Evolutionary conservation across 2,329 filamentous ascomycete genomes (phyloP).

Genomic region (Pseudogymnoascus sp.): DNA sequence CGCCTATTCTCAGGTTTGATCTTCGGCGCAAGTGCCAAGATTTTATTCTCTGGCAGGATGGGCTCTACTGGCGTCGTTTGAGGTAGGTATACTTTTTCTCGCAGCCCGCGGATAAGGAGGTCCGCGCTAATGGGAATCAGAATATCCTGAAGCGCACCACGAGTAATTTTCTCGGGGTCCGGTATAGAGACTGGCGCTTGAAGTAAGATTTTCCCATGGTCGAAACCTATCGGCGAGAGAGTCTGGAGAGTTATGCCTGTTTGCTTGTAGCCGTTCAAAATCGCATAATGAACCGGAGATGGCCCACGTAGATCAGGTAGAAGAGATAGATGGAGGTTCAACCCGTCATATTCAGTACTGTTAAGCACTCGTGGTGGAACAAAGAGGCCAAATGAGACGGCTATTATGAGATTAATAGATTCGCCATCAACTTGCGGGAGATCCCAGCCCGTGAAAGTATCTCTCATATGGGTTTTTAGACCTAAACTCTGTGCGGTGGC

Average conservation of each 20-base stretch:
- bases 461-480: slow-evolving; percentile 60
- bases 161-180: slow-evolving; percentile 40
- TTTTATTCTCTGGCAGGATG: slow-evolving; percentile 21
- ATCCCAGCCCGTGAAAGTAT: slow-evolving; percentile 80
- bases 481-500: slow-evolving; percentile 54
- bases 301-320: slow-evolving; percentile 81
- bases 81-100: slow-evolving; percentile 56
- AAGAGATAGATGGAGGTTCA: slow-evolving; percentile 91
- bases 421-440: slow-evolving; percentile 42
- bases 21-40: slow-evolving; percentile 60
- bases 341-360: slow-evolving; percentile 68
- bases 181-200: slow-evolving; percentile 58
- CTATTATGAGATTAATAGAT: slow-evolving; percentile 70
- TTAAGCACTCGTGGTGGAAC: slow-evolving; percentile 71
- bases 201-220: slow-evolving; percentile 65
- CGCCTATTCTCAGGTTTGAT: slow-evolving; percentile 58
- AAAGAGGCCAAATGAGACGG: slow-evolving; percentile 90
- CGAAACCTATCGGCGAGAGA: slow-evolving; percentile 68
- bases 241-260: slow-evolving; percentile 86
- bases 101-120: slow-evolving; percentile 63
- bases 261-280: slow-evolving; percentile 53
- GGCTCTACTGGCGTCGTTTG: slow-evolving; percentile 30
- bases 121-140: slow-evolving; percentile 61
- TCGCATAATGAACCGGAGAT: slow-evolving; percentile 79
- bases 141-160: slow-evolving; percentile 43